A percentile compares a stretch with the other conserved stretches of the same genome.
These are phyloP conservation scores for Rhazya stricta DNA, from an alignment of 257 asterid genomes.

Conservation along the genomic window DNA sequence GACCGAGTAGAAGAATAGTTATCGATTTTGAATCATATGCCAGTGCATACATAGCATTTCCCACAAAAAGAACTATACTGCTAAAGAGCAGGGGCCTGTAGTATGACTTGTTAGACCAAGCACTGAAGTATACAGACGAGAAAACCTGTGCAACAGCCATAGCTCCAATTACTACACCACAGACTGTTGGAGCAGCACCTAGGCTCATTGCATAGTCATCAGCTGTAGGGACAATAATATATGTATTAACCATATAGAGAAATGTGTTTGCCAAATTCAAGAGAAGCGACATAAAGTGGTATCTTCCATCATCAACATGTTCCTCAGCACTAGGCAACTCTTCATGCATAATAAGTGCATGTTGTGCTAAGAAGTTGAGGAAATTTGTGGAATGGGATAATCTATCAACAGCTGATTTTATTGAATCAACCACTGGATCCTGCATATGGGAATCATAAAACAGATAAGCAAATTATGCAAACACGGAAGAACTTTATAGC, in stretches of 20 bases:
- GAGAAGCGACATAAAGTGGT: conserved; percentile 87
- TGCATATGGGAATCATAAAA: conserved; percentile 31
- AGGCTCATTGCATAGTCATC: conserved; percentile 97
- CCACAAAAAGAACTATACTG: conserved; percentile 70
- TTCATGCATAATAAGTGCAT: conserved; percentile 97
- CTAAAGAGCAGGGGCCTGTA: conserved; percentile 85
- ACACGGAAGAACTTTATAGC: conserved; percentile 3
- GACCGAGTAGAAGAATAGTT: conserved; percentile 67
- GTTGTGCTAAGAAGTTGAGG: conserved; percentile 87
- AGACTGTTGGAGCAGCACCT: conserved; percentile 98
- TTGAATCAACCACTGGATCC: conserved; percentile 87
- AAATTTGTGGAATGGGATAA: conserved; percentile 80
- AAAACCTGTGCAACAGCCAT: conserved; percentile 98
- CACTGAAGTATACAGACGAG: conserved; percentile 97
- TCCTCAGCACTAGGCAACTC: conserved; percentile 75
- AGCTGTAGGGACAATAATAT: conserved; percentile 95
- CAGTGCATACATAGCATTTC: conserved; percentile 78
- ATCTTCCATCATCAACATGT: conserved; percentile 61
- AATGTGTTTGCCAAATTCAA: conserved; percentile 92
- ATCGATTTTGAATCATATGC: conserved; percentile 82
- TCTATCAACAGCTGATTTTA: conserved; percentile 80
- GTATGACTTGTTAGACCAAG: conserved; percentile 97
- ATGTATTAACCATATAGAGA: conserved; percentile 96
- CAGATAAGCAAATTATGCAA: conserved; percentile 18
- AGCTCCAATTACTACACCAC: conserved; percentile 92